Evolutionary conservation across 768 basidiomycete species (phyloP).

Genomic region (Lenzites betulinus): DNA sequence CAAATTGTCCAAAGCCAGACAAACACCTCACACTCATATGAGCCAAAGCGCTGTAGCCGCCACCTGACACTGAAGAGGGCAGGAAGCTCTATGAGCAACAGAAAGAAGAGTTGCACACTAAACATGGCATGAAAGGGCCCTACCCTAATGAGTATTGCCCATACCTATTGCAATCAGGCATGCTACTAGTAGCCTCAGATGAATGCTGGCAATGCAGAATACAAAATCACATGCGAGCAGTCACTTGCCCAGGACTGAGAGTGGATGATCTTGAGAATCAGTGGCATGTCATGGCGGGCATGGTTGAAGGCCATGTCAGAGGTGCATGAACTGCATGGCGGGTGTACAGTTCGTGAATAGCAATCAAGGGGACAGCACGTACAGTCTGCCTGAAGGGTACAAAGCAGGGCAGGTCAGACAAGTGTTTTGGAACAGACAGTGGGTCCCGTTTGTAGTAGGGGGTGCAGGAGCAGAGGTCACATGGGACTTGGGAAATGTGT

Average conservation of each 20-base stretch:
- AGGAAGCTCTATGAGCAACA: background rate
- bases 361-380: too few species aligned
- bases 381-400: too few species aligned
- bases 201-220: background rate
- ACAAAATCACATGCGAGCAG: background rate
- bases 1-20: background rate
- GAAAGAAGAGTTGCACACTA: background rate
- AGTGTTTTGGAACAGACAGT: too few species aligned
- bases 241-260: background rate
- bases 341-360: too few species aligned
- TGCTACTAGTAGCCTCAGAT: background rate
- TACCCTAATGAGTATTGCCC: background rate
- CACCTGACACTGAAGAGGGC: background rate
- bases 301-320: too few species aligned
- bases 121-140: background rate
- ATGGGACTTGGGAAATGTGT: background rate
- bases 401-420: too few species aligned
- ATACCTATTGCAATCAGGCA: background rate
- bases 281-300: background rate
- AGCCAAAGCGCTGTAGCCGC: background rate
- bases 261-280: background rate
- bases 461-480: background rate
- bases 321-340: too few species aligned
- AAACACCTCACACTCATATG: background rate
- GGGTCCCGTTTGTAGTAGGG: too few species aligned